These are phyloP conservation scores for Calonectria henricotiae DNA, from an alignment of 2,329 filamentous ascomycete species.

Conservation along the genomic window DNA sequence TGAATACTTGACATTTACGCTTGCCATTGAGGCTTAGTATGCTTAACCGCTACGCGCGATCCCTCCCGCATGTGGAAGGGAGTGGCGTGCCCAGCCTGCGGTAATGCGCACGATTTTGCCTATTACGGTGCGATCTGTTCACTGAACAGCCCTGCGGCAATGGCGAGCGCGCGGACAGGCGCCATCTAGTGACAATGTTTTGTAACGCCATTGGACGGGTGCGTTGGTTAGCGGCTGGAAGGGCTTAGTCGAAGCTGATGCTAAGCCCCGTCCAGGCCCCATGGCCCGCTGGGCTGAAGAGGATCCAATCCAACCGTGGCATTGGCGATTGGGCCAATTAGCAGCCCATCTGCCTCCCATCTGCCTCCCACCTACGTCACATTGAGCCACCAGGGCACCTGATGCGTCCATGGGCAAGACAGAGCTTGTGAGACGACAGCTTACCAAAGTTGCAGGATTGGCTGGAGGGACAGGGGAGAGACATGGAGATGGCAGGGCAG, in stretches of 20 bases:
- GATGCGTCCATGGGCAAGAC: too few relatives aligned
- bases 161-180: background rate
- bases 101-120: background rate
- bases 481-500: background rate
- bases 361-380: background rate
- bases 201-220: background rate
- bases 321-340: background rate
- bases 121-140: background rate
- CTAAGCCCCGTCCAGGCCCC: background rate
- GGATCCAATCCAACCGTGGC: background rate
- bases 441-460: too few relatives aligned
- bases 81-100: background rate
- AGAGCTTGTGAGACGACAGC: too few relatives aligned
- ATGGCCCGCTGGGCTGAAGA: background rate
- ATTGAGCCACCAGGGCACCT: background rate
- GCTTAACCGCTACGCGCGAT: conserved; percentile 4
- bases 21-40: conserved; percentile 12
- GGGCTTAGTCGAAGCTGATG: background rate
- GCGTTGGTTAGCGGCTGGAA: too few relatives aligned
- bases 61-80: background rate
- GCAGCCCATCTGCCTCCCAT: background rate
- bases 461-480: too few relatives aligned
- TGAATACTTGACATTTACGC: background rate
- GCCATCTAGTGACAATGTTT: background rate
- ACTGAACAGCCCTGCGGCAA: background rate